These are phyloP conservation scores for Zasmidium angulare DNA, from an alignment of 2,329 filamentous ascomycete genomes.

Conservation along the genomic window DNA sequence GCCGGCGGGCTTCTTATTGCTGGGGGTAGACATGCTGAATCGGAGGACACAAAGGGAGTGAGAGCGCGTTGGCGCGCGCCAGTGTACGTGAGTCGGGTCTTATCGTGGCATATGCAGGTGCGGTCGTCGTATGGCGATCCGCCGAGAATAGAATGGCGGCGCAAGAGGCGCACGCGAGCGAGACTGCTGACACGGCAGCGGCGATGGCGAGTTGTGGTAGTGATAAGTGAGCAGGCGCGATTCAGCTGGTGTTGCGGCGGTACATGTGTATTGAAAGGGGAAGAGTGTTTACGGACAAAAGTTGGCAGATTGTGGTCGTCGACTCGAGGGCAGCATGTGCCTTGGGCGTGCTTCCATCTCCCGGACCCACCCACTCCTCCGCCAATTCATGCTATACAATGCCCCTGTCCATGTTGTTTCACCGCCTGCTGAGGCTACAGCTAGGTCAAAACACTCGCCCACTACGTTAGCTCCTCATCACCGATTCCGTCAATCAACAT, in stretches of 20 bases:
- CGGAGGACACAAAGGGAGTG: background rate
- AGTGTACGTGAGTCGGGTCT: background rate
- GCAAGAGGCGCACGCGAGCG: background rate
- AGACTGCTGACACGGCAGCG: background rate
- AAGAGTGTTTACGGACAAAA: background rate
- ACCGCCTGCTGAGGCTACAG: background rate
- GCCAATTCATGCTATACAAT: too few relatives aligned
- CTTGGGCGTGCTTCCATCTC: background rate
- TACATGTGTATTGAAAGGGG: background rate
- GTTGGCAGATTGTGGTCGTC: background rate
- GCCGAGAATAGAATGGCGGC: background rate
- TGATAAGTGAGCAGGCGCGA: background rate
- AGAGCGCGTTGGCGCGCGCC: background rate
- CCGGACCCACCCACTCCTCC: background rate
- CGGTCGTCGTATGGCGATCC: background rate
- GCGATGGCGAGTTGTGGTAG: background rate
- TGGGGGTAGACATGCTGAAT: slow-evolving; percentile 17
- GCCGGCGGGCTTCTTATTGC: slow-evolving; percentile 20
- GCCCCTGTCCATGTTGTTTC: background rate
- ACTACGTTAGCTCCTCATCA: background rate
- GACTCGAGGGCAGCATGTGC: background rate
- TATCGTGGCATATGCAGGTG: background rate
- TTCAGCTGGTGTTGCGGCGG: background rate
- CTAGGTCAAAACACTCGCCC: background rate
- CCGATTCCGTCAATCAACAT: background rate